A percentile compares a stretch with the other conserved stretches of the same genome.
phyloP scores from a whole-genome alignment of 805 yeast species.

The Pichia occidentalis region DNA sequence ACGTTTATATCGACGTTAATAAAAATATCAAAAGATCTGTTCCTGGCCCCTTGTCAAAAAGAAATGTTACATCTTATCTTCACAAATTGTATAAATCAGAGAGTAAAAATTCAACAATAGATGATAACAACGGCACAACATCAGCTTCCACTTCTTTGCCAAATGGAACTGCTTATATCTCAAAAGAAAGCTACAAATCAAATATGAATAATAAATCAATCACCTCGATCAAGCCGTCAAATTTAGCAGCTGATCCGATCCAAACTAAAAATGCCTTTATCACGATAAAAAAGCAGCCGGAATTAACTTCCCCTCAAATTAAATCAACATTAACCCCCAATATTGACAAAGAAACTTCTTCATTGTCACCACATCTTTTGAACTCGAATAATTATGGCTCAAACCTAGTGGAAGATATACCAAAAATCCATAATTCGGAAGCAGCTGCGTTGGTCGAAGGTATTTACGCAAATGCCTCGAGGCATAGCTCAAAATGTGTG shows the following conservation, averaged over 20 bases:
- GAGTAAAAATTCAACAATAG: slow-evolving; percentile 4
- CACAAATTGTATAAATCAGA: slow-evolving; percentile 44
- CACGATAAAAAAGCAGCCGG: slow-evolving; percentile 57
- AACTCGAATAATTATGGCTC: slow-evolving; percentile 1
- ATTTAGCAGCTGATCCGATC: slow-evolving; percentile 65
- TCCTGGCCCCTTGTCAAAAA: slow-evolving; percentile 69
- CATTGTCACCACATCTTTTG: not conserved
- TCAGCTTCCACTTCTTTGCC: slow-evolving; percentile 3
- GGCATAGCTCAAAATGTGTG: slow-evolving; percentile 12
- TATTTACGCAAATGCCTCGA: slow-evolving; percentile 25
- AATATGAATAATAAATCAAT: slow-evolving; percentile 23
- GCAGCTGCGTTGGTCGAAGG: slow-evolving; percentile 36
- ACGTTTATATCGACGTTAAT: slow-evolving; percentile 86
- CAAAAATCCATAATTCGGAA: slow-evolving; percentile 38
- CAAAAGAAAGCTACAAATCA: slow-evolving; percentile 6
- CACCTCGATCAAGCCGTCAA: slow-evolving; percentile 45
- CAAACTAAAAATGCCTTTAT: slow-evolving; percentile 60
- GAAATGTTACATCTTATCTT: slow-evolving; percentile 62
- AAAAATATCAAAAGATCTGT: slow-evolving; percentile 72
- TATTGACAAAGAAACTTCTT: not conserved
- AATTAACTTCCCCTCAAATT: slow-evolving; percentile 9
- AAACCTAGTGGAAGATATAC: slow-evolving; percentile 3
- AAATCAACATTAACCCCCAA: slow-evolving; percentile 6
- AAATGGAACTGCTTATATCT: slow-evolving; percentile 8
- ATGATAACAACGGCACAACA: no score